phyloP scores from a whole-genome alignment of 2,329 filamentous ascomycete species.

The Cordyceps javanica region DNA sequence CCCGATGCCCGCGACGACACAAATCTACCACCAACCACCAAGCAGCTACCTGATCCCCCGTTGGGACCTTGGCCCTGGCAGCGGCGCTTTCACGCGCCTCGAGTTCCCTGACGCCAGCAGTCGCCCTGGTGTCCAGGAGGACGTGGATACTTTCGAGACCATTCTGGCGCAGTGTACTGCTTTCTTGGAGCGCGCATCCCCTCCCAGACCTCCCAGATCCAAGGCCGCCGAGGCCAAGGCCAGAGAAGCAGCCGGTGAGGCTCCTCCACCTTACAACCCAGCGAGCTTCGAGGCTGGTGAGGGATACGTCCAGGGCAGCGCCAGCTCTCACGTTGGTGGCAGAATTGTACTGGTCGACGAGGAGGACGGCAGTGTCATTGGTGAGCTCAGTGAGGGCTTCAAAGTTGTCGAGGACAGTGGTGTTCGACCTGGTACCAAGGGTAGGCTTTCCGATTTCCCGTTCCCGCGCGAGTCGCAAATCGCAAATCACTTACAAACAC shows the following conservation, averaged over 20 bases:
- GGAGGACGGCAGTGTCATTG: conserved; percentile 91
- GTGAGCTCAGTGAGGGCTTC: conserved; percentile 79
- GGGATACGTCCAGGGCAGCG: conserved; percentile 62
- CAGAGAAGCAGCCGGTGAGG: conserved; percentile 35
- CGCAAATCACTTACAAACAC: not conserved
- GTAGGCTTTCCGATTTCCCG: conserved; percentile 37
- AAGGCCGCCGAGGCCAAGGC: conserved; percentile 33
- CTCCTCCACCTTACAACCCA: conserved; percentile 68
- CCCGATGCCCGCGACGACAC: conserved; percentile 87
- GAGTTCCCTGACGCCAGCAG: conserved; percentile 75
- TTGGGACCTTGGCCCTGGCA: conserved; percentile 86
- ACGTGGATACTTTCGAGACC: conserved; percentile 93
- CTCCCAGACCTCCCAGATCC: conserved; percentile 38
- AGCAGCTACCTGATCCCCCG: conserved; percentile 89
- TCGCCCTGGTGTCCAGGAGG: conserved; percentile 74
- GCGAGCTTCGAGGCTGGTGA: conserved; percentile 73
- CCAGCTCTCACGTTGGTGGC: conserved; percentile 49
- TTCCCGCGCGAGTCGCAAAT: not conserved
- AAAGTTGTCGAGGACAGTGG: conserved; percentile 70
- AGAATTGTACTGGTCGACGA: conserved; percentile 92
- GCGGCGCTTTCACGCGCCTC: conserved; percentile 86
- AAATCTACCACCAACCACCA: conserved; percentile 94
- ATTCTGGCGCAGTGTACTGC: conserved; percentile 97
- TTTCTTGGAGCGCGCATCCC: conserved; percentile 78
- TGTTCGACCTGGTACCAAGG: conserved; percentile 84